Percentiles rank a stretch among this genome's conserved stretches.
Evolutionary conservation across 169 alveolate species (phyloP).

Genomic region (Eimeria sp.): DNA sequence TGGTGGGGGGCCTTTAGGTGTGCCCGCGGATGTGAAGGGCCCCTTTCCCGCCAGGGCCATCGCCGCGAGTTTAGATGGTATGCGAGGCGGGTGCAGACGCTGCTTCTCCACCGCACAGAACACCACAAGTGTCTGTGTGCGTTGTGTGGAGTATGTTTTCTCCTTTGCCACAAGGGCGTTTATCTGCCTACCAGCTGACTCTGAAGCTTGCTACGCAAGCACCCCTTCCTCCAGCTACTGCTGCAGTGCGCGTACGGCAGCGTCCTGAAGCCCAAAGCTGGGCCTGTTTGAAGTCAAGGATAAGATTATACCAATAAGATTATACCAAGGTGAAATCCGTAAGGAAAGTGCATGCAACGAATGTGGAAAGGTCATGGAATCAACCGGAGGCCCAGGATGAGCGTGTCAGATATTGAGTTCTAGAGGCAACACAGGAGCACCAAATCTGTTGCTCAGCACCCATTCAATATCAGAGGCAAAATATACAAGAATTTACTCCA

Average conservation of each 20-base stretch:
- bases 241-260: not conserved
- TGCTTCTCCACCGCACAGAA: not conserved
- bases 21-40: constrained; percentile 23
- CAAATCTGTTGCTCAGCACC: not conserved
- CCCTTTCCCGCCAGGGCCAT: constrained; percentile 68
- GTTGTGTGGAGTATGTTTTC: not conserved
- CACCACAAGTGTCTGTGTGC: constrained; percentile 52
- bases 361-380: not conserved
- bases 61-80: not conserved
- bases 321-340: too few species aligned
- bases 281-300: not conserved
- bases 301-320: not conserved
- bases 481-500: not conserved
- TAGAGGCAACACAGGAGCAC: not conserved
- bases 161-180: not conserved
- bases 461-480: not conserved
- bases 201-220: not conserved
- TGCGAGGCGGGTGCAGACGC: not conserved
- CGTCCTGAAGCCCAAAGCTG: not conserved
- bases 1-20: constrained; percentile 44
- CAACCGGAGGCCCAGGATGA: not conserved
- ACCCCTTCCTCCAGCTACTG: not conserved
- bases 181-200: not conserved
- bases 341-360: not conserved
- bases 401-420: not conserved